Percentiles rank a stretch among this genome's conserved stretches.
Conservation (phyloP, 495 filamentous ascomycete genomes). For the Cladorrhinum samala region DNA sequence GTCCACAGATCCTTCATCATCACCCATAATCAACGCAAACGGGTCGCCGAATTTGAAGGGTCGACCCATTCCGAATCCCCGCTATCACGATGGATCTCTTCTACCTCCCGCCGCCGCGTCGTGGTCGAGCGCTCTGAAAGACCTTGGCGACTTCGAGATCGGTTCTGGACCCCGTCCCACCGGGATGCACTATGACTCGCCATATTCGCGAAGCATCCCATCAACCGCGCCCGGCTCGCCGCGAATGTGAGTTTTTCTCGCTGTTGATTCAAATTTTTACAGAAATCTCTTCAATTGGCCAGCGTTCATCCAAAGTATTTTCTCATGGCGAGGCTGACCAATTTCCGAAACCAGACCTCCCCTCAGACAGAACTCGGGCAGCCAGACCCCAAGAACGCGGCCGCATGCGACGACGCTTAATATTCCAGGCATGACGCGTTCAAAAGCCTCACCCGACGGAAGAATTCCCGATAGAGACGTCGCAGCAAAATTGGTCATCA, state of each 20-base stretch:
- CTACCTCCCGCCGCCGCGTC: conserved; percentile 24
- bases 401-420: conserved; percentile 79
- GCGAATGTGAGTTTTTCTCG: conserved; percentile 39
- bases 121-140: conserved; percentile 32
- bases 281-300: no score
- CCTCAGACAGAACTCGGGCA: conserved; percentile 54
- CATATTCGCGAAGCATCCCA: conserved; percentile 43
- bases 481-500: conserved; percentile 90
- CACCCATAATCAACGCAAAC: conserved; percentile 20
- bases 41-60: conserved; percentile 5
- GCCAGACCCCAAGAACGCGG: conserved; percentile 54
- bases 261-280: not conserved
- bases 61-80: not conserved
- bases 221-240: conserved; percentile 52
- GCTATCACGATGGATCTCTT: conserved; percentile 16
- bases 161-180: conserved; percentile 12
- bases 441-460: conserved; percentile 89
- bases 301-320: not conserved
- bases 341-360: conserved; percentile 37
- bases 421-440: conserved; percentile 83
- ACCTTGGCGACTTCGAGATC: conserved; percentile 27
- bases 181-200: conserved; percentile 35
- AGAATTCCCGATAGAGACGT: conserved; percentile 87
- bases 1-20: conserved; percentile 26
- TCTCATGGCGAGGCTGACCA: conserved; percentile 16